These are phyloP conservation scores for Ganoderma leucocontextum DNA, from an alignment of 1,284 basidiomycete genomes.

Conservation along the genomic window DNA sequence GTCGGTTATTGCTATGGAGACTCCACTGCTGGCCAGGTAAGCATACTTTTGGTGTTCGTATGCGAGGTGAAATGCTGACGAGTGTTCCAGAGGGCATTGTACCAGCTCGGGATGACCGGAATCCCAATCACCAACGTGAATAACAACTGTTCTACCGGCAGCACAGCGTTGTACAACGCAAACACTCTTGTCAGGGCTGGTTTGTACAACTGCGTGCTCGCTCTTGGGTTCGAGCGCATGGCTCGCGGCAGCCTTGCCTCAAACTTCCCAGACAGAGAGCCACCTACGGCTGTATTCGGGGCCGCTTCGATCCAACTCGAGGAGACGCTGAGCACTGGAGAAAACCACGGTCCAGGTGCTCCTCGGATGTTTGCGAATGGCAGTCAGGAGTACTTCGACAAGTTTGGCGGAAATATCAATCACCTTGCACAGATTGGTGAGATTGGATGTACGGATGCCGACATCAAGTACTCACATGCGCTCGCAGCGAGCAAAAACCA, in stretches of 20 bases:
- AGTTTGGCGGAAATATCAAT: slow-evolving; percentile 74
- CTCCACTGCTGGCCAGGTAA: slow-evolving; percentile 82
- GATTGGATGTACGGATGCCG: slow-evolving; percentile 23
- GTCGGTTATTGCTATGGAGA: slow-evolving; percentile 87
- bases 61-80: background rate
- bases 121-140: slow-evolving; percentile 91
- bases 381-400: slow-evolving; percentile 80
- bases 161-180: slow-evolving; percentile 76
- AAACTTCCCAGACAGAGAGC: slow-evolving; percentile 74
- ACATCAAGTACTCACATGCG: background rate
- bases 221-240: slow-evolving; percentile 91
- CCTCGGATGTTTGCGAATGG: slow-evolving; percentile 84
- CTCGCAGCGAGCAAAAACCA: slow-evolving; percentile 84
- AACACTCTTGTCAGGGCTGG: slow-evolving; percentile 75
- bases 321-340: slow-evolving; percentile 55
- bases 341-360: slow-evolving; percentile 74
- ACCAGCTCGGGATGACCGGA: slow-evolving; percentile 84
- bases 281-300: slow-evolving; percentile 63
- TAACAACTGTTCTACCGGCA: slow-evolving; percentile 86
- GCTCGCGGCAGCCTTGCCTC: slow-evolving; percentile 78
- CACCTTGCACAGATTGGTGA: slow-evolving; percentile 82
- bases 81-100: slow-evolving; percentile 69
- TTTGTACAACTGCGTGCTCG: slow-evolving; percentile 79
- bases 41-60: slow-evolving; percentile 18
- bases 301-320: slow-evolving; percentile 61